Conservation (phyloP, 192 early-diverging fungal species). For the Pilobolus umbonatus region DNA sequence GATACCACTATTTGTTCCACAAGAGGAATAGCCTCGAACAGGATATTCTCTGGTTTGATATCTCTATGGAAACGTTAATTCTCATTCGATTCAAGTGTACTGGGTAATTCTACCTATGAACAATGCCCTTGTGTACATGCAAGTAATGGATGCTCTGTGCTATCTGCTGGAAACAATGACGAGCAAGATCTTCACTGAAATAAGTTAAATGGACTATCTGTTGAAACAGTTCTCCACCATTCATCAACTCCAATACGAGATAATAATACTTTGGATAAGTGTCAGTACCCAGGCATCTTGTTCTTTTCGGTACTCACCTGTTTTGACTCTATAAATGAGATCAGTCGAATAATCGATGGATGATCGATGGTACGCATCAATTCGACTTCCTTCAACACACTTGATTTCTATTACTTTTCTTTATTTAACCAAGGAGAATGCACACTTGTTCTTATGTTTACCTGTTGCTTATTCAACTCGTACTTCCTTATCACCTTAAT, state of each 20-base stretch:
- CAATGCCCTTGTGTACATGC: constrained; percentile 73
- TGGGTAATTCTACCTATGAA: constrained; percentile 47
- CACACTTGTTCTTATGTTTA: constrained; percentile 17
- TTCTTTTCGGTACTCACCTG: constrained; percentile 21
- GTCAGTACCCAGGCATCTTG: neutral
- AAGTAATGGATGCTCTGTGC: constrained; percentile 80
- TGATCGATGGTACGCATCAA: constrained; percentile 80
- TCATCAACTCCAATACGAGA: constrained; percentile 73
- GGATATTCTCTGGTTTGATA: constrained; percentile 91
- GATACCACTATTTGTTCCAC: constrained; percentile 37
- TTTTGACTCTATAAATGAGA: constrained; percentile 72
- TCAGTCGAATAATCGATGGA: constrained; percentile 66
- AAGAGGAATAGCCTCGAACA: constrained; percentile 70
- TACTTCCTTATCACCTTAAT: constrained; percentile 80
- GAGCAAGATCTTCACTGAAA: constrained; percentile 71
- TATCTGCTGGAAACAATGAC: constrained; percentile 82
- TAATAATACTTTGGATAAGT: constrained; percentile 51
- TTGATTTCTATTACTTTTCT: constrained; percentile 47
- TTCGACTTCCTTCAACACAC: constrained; percentile 81
- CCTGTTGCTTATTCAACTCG: constrained; percentile 71
- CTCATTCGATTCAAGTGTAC: neutral
- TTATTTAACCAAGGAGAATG: neutral
- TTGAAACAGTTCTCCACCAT: constrained; percentile 89
- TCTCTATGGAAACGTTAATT: constrained; percentile 52
- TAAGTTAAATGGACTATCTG: constrained; percentile 77